Conservation (phyloP, 257 asterid species). For the Jacaranda copaia region DNA sequence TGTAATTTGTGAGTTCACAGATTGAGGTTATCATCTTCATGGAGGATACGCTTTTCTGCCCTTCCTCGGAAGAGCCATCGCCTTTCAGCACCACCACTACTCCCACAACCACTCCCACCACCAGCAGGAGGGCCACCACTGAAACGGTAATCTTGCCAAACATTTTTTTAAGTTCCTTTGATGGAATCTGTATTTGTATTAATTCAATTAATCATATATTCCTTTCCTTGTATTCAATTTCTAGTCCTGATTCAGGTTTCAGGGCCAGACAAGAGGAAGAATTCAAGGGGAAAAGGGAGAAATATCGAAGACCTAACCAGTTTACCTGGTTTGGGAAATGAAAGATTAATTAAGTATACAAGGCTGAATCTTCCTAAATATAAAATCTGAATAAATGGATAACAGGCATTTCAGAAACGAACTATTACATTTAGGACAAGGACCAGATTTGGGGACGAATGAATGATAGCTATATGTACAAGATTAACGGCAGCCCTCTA, state of each 20-base stretch:
- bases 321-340: constrained; percentile 17
- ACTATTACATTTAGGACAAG: not conserved
- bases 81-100: constrained; percentile 45
- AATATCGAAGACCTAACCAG: not conserved
- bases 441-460: not conserved
- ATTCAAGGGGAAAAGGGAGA: not conserved
- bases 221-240: not conserved
- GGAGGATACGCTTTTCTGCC: constrained; percentile 14
- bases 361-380: not conserved
- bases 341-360: not conserved
- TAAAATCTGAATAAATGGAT: constrained; percentile 20
- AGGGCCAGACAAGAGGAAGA: constrained; percentile 15
- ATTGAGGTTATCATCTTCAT: constrained; percentile 59
- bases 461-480: not conserved
- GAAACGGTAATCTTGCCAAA: constrained; percentile 52
- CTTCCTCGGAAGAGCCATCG: not conserved
- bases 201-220: not conserved
- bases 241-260: not conserved
- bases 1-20: constrained; percentile 56
- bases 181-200: no score
- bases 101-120: constrained; percentile 67
- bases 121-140: constrained; percentile 54
- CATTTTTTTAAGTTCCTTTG: constrained; percentile 35
- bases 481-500: not conserved
- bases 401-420: constrained; percentile 3